Base-by-base conservation (phyloP, 2,329 filamentous ascomycete species). In the Calycina herbarum region DNA sequence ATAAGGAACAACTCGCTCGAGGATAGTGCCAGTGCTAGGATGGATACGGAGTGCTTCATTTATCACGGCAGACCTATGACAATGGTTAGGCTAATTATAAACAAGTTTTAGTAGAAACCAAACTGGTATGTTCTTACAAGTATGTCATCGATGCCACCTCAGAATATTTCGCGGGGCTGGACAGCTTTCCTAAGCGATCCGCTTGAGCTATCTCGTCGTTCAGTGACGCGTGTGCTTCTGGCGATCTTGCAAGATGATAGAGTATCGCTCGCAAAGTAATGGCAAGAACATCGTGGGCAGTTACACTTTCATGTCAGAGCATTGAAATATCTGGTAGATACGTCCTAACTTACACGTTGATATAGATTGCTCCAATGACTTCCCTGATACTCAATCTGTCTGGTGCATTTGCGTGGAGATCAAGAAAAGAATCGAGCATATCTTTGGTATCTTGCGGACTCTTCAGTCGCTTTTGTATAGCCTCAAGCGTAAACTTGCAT, bases 41-140 rank as follows among this genome's bases (percentile, higher is more conserved):
- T 83, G 79, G 1, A 82, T 67, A 1, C 83, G 77, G 66, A 83
- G 74, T 0, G 77, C 74, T 66, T 85, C 83, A 27, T 79, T 80
- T 29, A 85, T 75, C 0, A 82, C 78, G 0, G 82, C 80, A 11
- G 56, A 57, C 17, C 48, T 54, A 54, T 17, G 5, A 3, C 2
- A 20, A 13, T 20, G 7, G 11, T 54, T 54, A 54, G 48, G 2
- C 10, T 20, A 54, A 54, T 3, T 3, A 2, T 20, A 8, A 8
- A 20, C 15, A 54, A 54, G 3, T 20, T 3, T 20, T 3, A 27
- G 5, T 3, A 20, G 20, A 20, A 54, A 20, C 5, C 3, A 17
- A 54, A 20, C 24, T 2, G 15, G 2, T 15, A 48, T 20, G 17
- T 13, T 13, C 48, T 54, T 54, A 54, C 48, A 54, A 20, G 24